phyloP scores from a whole-genome alignment of 306 rosid genomes.

The Cicer cuneatum region DNA sequence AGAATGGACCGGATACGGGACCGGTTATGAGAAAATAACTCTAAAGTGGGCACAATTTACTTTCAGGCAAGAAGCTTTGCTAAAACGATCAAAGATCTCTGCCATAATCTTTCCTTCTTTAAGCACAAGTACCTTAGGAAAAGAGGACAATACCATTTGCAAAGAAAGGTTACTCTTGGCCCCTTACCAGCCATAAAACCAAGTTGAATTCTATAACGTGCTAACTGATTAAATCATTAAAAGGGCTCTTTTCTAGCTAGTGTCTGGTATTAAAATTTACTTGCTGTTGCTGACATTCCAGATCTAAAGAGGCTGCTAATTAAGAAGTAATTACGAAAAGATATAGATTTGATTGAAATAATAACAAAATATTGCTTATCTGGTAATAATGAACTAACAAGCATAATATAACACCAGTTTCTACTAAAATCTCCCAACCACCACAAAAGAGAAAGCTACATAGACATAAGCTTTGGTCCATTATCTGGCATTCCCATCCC shows the following conservation, averaged over 20 bases:
- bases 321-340: not conserved
- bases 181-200: too few species aligned
- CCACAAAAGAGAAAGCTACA: slow-evolving; percentile 37
- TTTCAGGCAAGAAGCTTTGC: too few species aligned
- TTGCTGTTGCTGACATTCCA: not conserved
- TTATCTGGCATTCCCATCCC: slow-evolving; percentile 99
- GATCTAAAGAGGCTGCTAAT: not conserved
- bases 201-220: not conserved
- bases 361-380: slow-evolving; percentile 3
- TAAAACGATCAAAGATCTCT: too few species aligned
- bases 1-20: too few species aligned
- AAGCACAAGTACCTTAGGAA: too few species aligned
- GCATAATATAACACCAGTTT: slow-evolving; percentile 8
- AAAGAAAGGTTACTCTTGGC: too few species aligned
- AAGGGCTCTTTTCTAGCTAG: not conserved
- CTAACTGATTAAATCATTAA: not conserved
- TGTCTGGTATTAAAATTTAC: not conserved
- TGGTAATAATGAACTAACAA: not conserved
- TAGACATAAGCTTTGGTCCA: slow-evolving; percentile 89
- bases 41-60: too few species aligned
- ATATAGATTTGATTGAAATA: not conserved
- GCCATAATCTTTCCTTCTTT: too few species aligned
- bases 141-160: too few species aligned
- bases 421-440: slow-evolving; percentile 2
- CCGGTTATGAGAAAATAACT: too few species aligned